These are phyloP conservation scores for Penicillium sp. DNA, from an alignment of 2,329 filamentous ascomycete species.

Conservation along the genomic window DNA sequence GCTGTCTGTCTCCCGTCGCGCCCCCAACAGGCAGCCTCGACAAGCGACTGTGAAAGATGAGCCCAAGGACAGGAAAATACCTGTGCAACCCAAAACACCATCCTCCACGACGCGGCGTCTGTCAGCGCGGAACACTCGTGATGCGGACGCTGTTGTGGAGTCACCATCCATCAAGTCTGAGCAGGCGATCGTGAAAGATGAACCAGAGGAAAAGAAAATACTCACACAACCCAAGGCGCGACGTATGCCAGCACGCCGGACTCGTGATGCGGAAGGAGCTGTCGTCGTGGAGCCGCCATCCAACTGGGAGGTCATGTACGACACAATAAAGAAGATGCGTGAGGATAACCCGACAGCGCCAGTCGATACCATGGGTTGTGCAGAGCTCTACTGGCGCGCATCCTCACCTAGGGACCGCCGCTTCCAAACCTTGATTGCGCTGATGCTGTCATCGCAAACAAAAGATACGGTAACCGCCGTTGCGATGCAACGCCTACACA, in stretches of 20 bases:
- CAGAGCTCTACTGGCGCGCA: slow-evolving; percentile 44
- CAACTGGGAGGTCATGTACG: slow-evolving; percentile 83
- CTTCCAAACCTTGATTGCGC: slow-evolving; percentile 80
- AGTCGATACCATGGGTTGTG: slow-evolving; percentile 97
- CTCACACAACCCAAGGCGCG: slow-evolving; percentile 34
- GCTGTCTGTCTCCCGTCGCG: slow-evolving; percentile 17
- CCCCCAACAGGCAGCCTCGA: slow-evolving; percentile 4
- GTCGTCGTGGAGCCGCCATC: slow-evolving; percentile 59
- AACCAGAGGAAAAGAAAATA: slow-evolving; percentile 25
- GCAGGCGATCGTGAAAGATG: slow-evolving; percentile 28
- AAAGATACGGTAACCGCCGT: slow-evolving; percentile 88
- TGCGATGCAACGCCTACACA: slow-evolving; percentile 76
- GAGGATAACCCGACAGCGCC: slow-evolving; percentile 67
- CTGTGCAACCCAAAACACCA: slow-evolving; percentile 25
- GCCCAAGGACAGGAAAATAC: slow-evolving; percentile 23
- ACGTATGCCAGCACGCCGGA: slow-evolving; percentile 42
- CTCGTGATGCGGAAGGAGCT: slow-evolving; percentile 38
- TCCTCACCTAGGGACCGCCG: slow-evolving; percentile 59
- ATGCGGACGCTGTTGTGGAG: slow-evolving; percentile 38
- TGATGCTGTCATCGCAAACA: slow-evolving; percentile 92
- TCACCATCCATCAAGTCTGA: slow-evolving; percentile 57
- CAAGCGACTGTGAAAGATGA: slow-evolving; percentile 29
- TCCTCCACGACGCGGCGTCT: slow-evolving; percentile 31
- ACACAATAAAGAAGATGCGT: slow-evolving; percentile 74
- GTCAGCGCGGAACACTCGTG: slow-evolving; percentile 42